Percentiles rank a stretch among this genome's conserved stretches.
phyloP scores from a whole-genome alignment of 345 rosid genomes.

The Gossypium thurberi region DNA sequence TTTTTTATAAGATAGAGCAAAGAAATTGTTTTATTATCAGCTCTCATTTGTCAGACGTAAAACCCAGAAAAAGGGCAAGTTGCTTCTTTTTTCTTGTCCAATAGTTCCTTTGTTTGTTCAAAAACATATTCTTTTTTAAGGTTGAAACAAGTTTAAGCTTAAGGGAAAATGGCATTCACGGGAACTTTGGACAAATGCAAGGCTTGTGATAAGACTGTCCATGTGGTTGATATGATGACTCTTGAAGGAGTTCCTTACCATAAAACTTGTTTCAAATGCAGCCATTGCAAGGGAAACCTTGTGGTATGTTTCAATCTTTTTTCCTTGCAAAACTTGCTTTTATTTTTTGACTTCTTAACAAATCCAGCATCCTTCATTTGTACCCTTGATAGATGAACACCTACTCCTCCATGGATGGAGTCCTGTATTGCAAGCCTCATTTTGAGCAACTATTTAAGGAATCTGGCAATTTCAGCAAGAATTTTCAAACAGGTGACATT shows the following conservation, averaged over 20 bases:
- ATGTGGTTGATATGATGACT: slow-evolving; percentile 76
- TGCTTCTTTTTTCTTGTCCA: slow-evolving; percentile 4
- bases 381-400: slow-evolving; percentile 69
- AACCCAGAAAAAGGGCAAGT: neutral
- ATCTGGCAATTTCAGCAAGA: slow-evolving; percentile 97
- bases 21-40: slow-evolving; percentile 16
- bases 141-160: neutral
- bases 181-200: slow-evolving; percentile 98
- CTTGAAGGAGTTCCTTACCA: slow-evolving; percentile 90
- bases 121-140: neutral
- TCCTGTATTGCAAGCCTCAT: slow-evolving; percentile 92
- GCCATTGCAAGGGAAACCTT: slow-evolving; percentile 90
- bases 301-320: slow-evolving; percentile 34
- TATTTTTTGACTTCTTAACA: neutral
- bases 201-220: slow-evolving; percentile 90
- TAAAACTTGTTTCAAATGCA: slow-evolving; percentile 85
- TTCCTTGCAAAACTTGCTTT: neutral
- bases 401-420: slow-evolving; percentile 98
- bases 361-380: neutral
- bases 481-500: slow-evolving; percentile 58
- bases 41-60: slow-evolving; percentile 20
- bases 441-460: slow-evolving; percentile 98
- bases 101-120: neutral
- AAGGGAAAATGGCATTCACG: slow-evolving; percentile 58
- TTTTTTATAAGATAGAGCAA: slow-evolving; percentile 18